Base-by-base conservation (phyloP, 2,329 filamentous ascomycete genomes). In the Paecilomyces dactylethromorphus region DNA sequence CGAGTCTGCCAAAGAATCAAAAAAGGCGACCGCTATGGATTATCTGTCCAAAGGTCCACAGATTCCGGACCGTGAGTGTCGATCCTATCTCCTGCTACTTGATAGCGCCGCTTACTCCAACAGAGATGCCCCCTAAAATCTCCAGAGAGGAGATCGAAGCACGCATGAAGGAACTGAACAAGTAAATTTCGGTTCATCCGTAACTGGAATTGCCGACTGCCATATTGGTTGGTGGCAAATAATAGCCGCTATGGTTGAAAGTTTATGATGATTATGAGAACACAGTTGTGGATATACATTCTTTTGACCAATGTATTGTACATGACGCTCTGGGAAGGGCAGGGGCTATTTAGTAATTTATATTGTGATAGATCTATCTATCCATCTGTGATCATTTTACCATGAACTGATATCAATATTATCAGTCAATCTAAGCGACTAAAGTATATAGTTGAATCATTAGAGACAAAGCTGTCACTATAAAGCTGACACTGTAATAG, bases 71-170 rank as follows among this genome's bases (percentile, higher is more conserved):
- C 66, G 73, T 75, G 59, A 62, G 73, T 57, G 8, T n/a, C 13
- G 45, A 39, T 10, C 29, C 18, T 33, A 22, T 75, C 45, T 4
- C 13, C 4, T 52, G 6, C 11, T 15, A 8, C 31, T 7, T 26
- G 26, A 29, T n/a, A 15, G n/a, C 57, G 12, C 29, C 29, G 29
- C 49, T 55, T 45, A 56, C 52, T 60, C 55, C 8, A 15, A 31
- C 60, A 77, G 76, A 74, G 15, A 72, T 77, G 68, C 75, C 76
- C 33, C 71, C 73, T n/a, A 74, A 74, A 60, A 72, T 69, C 24
- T 71, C 82, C 59, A 88, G 87, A 74, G 87, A 89, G 71, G 88
- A 91, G 68, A 82, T 87, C 57, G 78, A 81, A 67, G 85, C 82
- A 12, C 86, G 84, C 71, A 86, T 85, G 61, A 78, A 85, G 70